Evolutionary conservation across 352 stramenopile species (phyloP), one percentile per base, ranked within the genome.

Genomic region (Phytophthora multivora): DNA sequence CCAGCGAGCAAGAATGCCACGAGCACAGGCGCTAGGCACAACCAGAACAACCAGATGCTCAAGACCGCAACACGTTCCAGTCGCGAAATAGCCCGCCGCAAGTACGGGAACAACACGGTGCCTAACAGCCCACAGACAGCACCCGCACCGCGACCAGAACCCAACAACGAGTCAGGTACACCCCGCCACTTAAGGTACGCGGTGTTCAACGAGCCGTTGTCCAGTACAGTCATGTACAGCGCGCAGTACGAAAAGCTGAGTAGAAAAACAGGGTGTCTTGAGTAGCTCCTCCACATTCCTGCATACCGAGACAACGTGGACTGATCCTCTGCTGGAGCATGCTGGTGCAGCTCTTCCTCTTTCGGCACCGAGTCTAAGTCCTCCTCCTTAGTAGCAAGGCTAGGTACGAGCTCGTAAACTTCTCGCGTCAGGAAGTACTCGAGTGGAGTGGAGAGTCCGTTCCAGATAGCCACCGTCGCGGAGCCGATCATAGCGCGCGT

Each of bases 401-500:
- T 60, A 2, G 81, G 76, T 1, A 76, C 69, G 18, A 91, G 69
- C 18, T 77, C 62, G 66, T 92, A 93, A 21, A 90, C 78, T 18
- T 92, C 79, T 39, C 55, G 71, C 10, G 70, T 89, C 77, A 94
- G 86, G 23, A 77, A 75, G 54, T 91, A 91, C 63, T 96, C 86
- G 3, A 96, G 61, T 11, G 86, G 83, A 16, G 69, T 90, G 3
- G 87, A 91, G 10, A 93, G 54, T 6, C 86, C 48, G 40, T 96
- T 96, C 86, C 88, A 96, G n/a, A 91, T 75, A 12, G 66, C 82
- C 3, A 96, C 80, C 0, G 73, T 73, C 4, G 77, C 75, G 0
- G 81, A 75, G 5, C 86, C 86, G 25, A 90, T 83, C 53, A 88
- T 77, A 18, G 83, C 77, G 18, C 82, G 80, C 5, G 72, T 89